Conservation (phyloP, 2,329 filamentous ascomycete species). For the Colletotrichum chrysophilum region DNA sequence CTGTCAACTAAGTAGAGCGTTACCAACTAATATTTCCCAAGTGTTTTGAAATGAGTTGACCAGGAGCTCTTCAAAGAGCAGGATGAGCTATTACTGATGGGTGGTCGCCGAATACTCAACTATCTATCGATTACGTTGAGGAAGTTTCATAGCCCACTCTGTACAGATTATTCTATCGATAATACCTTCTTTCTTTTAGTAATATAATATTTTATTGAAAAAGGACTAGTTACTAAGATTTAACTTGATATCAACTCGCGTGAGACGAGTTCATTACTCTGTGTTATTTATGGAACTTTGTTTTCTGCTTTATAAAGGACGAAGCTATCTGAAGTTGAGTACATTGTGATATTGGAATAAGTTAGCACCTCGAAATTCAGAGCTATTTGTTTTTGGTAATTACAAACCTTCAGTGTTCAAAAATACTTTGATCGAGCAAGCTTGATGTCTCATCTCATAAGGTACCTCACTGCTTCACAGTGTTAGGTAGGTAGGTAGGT, state of each 20-base stretch:
- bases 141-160: not conserved
- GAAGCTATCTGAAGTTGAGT: not conserved
- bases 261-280: not conserved
- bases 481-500: not conserved
- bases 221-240: too few relatives aligned
- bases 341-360: fast-evolving
- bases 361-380: fast-evolving
- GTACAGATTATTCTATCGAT: too few relatives aligned
- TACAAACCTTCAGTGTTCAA: not conserved
- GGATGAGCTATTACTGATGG: not conserved
- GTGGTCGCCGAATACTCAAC: not conserved
- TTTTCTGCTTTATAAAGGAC: not conserved
- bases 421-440: not conserved
- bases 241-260: too few relatives aligned
- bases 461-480: not conserved
- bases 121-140: not conserved
- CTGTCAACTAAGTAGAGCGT: not conserved
- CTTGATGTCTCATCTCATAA: not conserved
- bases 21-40: fast-evolving
- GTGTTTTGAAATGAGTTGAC: fast-evolving
- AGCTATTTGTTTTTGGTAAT: fast-evolving
- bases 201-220: too few relatives aligned
- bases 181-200: fast-evolving
- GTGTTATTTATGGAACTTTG: not conserved
- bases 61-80: fast-evolving